phyloP scores from a whole-genome alignment of 495 filamentous ascomycete species.

The Cercophora samala region DNA sequence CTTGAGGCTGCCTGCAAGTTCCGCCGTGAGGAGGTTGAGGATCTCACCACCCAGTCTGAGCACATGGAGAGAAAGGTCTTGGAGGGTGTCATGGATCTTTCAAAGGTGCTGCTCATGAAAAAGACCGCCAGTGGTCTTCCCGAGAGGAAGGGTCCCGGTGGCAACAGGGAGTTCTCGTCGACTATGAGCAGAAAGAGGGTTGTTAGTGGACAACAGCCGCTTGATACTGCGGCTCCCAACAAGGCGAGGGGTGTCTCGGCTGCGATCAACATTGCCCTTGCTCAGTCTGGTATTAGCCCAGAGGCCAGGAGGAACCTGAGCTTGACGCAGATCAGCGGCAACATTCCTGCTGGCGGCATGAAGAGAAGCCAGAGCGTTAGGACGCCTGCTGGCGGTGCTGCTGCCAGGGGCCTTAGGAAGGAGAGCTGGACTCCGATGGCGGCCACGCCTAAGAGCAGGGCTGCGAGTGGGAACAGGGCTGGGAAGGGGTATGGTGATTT shows the following conservation, averaged over 20 bases:
- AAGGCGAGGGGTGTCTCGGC: background rate
- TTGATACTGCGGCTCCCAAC: background rate
- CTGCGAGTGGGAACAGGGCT: constrained; percentile 12
- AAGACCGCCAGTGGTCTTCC: constrained; percentile 36
- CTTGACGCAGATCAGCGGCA: constrained; percentile 80
- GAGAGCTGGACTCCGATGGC: constrained; percentile 57
- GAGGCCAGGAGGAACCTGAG: constrained; percentile 62
- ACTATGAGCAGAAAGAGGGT: constrained; percentile 49
- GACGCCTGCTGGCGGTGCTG: constrained; percentile 61
- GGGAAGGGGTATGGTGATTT: constrained; percentile 47
- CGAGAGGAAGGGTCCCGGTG: background rate
- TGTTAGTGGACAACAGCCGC: background rate
- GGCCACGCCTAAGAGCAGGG: constrained; percentile 40
- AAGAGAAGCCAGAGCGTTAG: constrained; percentile 59
- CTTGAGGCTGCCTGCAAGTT: constrained; percentile 85
- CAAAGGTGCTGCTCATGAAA: constrained; percentile 74
- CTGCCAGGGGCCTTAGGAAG: constrained; percentile 56
- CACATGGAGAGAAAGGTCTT: constrained; percentile 85
- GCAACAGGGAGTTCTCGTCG: constrained; percentile 7
- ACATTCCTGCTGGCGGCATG: constrained; percentile 59
- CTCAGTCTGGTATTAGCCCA: constrained; percentile 48
- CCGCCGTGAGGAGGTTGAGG: constrained; percentile 82
- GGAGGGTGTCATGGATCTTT: constrained; percentile 93
- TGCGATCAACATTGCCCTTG: background rate
- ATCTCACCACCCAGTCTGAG: constrained; percentile 85